Base-by-base conservation (phyloP, 495 filamentous ascomycete genomes). In the Neurospora sp. region DNA sequence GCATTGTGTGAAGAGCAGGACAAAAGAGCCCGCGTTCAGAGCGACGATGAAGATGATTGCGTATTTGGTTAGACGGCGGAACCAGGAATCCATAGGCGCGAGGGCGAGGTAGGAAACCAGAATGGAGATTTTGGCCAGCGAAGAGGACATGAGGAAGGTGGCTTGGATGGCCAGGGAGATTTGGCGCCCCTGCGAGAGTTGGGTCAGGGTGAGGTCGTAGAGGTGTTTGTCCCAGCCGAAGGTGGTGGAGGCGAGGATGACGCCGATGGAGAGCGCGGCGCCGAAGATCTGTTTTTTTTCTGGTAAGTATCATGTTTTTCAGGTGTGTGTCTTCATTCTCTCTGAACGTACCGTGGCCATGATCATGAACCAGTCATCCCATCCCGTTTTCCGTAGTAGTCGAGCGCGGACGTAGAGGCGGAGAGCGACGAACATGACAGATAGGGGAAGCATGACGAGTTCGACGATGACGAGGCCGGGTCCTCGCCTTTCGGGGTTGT, bases 41-140 rank as follows among this genome's bases (percentile, higher is more conserved):
- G 79, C 65, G 70, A 78, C 69, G 41, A 78, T 41, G 7, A 78
- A 38, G 44, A 68, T 77, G 8, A 83, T 75, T 10, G 70, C 70
- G 31, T 68, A 65, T 16, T 76, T 77, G 1, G 80, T 81, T 18
- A 79, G 71, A 31, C 80, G 76, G 40, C 82, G 82, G 70, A 88
- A 84, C 38, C 75, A 77, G 1, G 73, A 74, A 27, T 75, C 59
- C 22, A 74, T 73, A 8, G 83, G 82, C 40, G 87, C 87, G 42
- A 88, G 80, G 45, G 84, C 84, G 10, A 87, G 78, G 76, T 88
- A 88, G 74, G 84, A 85, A 44, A 82, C 74, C 2, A 88, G 80
- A 40, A 88, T 86, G 35, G 85, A 86, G 22, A 86, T 40, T 70
- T 88, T 88, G 9, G 84, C 83, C 16, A 85, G 40, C 9, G 77